These are phyloP conservation scores for Polychytrium aggregatum DNA, from an alignment of 192 early-diverging fungal species.

Conservation along the genomic window DNA sequence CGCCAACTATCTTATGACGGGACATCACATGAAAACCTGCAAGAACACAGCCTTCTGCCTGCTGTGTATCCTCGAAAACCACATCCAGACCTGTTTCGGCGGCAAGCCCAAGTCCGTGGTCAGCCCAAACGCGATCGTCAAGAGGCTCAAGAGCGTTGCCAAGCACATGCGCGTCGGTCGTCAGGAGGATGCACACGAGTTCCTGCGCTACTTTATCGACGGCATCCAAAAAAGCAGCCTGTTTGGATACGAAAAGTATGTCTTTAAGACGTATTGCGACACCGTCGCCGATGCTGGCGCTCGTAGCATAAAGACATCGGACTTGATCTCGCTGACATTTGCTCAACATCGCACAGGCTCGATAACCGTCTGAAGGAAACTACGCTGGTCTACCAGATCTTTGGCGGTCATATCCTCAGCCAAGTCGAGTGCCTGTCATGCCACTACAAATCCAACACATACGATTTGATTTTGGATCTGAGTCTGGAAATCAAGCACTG, in stretches of 20 bases:
- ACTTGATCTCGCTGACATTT: too few species aligned
- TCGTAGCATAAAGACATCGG: too few species aligned
- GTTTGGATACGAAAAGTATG: slow-evolving; percentile 36
- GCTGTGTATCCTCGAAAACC: slow-evolving; percentile 60
- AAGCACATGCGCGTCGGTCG: slow-evolving; percentile 64
- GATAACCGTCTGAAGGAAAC: too few species aligned
- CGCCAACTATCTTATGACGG: slow-evolving; percentile 7
- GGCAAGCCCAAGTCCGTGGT: slow-evolving; percentile 26
- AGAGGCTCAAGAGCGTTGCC: slow-evolving; percentile 58
- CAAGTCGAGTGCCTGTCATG: slow-evolving; percentile 67
- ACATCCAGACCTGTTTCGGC: slow-evolving; percentile 47
- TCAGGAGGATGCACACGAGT: slow-evolving; percentile 90
- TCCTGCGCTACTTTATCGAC: slow-evolving; percentile 59
- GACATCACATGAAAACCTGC: slow-evolving; percentile 34
- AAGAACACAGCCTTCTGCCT: slow-evolving; percentile 50
- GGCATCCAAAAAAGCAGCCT: slow-evolving; percentile 54
- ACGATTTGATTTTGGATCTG: slow-evolving; percentile 65
- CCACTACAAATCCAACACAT: slow-evolving; percentile 60
- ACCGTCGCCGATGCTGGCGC: too few species aligned
- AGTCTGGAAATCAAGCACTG: slow-evolving; percentile 63
- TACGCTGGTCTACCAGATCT: too few species aligned
- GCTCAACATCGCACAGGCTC: too few species aligned
- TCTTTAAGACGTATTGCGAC: neutral
- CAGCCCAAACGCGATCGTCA: slow-evolving; percentile 54
- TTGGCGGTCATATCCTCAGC: slow-evolving; percentile 73